phyloP scores from a whole-genome alignment of 176 grass and related monocot genomes.

The Oryza longistaminata region DNA sequence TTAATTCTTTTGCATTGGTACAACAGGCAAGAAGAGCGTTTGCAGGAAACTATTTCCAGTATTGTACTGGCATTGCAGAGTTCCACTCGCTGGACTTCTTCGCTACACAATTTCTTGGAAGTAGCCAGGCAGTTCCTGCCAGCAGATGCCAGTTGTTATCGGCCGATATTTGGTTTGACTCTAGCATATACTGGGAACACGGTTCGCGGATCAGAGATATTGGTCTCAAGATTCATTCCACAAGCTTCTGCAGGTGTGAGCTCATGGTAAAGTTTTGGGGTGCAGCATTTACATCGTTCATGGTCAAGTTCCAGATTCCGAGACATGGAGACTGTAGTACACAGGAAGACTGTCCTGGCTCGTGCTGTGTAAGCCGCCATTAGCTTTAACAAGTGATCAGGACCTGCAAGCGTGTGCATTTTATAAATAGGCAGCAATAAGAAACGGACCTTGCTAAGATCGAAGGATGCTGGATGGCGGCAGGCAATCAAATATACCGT shows the following conservation, averaged over 20 bases:
- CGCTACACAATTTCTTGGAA: slow-evolving; percentile 90
- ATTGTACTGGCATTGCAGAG: slow-evolving; percentile 98
- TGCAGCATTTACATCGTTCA: not conserved
- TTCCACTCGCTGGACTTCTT: slow-evolving; percentile 88
- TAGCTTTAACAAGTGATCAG: not conserved
- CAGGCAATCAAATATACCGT: not conserved
- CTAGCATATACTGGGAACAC: slow-evolving; percentile 82
- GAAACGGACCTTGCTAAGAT: not conserved
- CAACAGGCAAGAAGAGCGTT: slow-evolving; percentile 70
- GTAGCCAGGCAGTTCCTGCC: slow-evolving; percentile 88
- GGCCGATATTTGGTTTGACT: slow-evolving; percentile 86
- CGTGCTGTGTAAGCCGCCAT: not conserved
- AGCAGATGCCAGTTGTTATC: slow-evolving; percentile 77
- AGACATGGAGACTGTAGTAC: not conserved
- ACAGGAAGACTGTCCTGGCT: not conserved
- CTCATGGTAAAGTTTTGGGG: slow-evolving; percentile 12
- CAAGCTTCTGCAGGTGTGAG: slow-evolving; percentile 14
- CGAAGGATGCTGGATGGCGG: not conserved
- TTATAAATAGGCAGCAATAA: slow-evolving; percentile 7
- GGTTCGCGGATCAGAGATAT: slow-evolving; percentile 65
- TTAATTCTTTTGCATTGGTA: not conserved
- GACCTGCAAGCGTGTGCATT: not conserved
- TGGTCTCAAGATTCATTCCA: slow-evolving; percentile 6
- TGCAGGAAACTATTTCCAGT: slow-evolving; percentile 83
- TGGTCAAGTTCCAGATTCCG: not conserved